Percentiles rank a stretch among this genome's conserved stretches.
phyloP scores from a whole-genome alignment of 2,329 filamentous ascomycete genomes.

The Claviceps citrina region DNA sequence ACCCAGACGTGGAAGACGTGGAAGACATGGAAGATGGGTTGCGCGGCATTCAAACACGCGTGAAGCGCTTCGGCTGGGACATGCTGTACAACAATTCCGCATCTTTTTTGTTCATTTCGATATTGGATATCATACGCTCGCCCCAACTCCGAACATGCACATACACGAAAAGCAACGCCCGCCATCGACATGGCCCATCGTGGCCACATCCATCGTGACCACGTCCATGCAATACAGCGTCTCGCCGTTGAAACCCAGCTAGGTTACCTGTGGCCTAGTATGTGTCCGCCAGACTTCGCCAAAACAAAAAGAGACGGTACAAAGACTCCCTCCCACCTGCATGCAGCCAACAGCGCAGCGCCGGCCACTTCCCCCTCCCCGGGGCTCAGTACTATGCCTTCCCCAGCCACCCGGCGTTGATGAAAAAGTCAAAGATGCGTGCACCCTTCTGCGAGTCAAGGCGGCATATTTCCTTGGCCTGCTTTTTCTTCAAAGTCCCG shows the following conservation, averaged over 20 bases:
- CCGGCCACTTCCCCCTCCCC: background rate
- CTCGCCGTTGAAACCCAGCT: background rate
- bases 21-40: no score
- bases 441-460: constrained; percentile 75
- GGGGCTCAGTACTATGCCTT: constrained; percentile 45
- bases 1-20: no score
- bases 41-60: no score
- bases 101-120: background rate
- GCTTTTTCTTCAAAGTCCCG: constrained; percentile 83
- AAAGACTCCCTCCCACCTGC: no score
- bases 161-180: background rate
- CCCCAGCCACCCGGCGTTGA: constrained; percentile 80
- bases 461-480: constrained; percentile 69
- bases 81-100: no score
- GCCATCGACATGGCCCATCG: background rate
- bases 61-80: no score
- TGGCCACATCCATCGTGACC: background rate
- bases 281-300: background rate
- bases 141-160: constrained; percentile 1
- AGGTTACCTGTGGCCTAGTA: no score
- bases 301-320: background rate
- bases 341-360: no score
- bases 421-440: constrained; percentile 86
- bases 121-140: constrained; percentile 3
- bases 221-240: background rate